Evolutionary conservation across 2,329 filamentous ascomycete species (phyloP).

Genomic region (Fusarium continuum): DNA sequence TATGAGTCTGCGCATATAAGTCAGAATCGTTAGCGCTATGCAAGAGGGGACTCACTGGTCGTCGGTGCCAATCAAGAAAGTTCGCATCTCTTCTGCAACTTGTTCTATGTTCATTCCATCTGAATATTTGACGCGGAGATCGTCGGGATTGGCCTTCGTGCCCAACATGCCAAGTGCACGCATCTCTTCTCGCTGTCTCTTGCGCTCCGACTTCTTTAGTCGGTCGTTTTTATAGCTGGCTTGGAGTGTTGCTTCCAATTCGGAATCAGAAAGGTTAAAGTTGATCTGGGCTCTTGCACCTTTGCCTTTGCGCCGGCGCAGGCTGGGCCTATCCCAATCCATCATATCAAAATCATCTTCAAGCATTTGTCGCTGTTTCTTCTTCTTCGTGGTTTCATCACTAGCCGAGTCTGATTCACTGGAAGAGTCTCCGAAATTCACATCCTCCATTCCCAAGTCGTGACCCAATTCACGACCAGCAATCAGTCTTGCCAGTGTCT

Average conservation of each 20-base stretch:
- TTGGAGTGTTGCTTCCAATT: constrained; percentile 69
- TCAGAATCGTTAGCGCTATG: neutral
- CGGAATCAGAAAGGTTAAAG: constrained; percentile 69
- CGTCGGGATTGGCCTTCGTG: constrained; percentile 62
- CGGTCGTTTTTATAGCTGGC: constrained; percentile 73
- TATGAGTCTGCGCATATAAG: constrained; percentile 62
- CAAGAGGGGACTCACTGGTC: constrained; percentile 63
- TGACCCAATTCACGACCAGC: constrained; percentile 36
- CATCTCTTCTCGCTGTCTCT: constrained; percentile 74
- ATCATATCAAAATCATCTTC: constrained; percentile 83
- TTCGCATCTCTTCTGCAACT: constrained; percentile 75
- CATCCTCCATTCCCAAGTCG: constrained; percentile 28
- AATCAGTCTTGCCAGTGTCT: constrained; percentile 40
- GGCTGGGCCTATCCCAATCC: constrained; percentile 78
- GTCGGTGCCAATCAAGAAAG: constrained; percentile 72
- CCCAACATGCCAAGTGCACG: constrained; percentile 73
- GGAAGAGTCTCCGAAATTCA: constrained; percentile 23
- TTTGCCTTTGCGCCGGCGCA: constrained; percentile 70
- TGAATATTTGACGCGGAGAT: constrained; percentile 76
- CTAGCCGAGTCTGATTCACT: constrained; percentile 29
- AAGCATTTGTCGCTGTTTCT: constrained; percentile 46
- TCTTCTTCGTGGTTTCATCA: constrained; percentile 43
- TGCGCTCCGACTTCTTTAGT: constrained; percentile 74
- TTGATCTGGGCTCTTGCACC: constrained; percentile 64
- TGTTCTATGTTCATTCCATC: constrained; percentile 76